phyloP scores from a whole-genome alignment of 345 rosid genomes.

The Citrus mangshanensis region DNA sequence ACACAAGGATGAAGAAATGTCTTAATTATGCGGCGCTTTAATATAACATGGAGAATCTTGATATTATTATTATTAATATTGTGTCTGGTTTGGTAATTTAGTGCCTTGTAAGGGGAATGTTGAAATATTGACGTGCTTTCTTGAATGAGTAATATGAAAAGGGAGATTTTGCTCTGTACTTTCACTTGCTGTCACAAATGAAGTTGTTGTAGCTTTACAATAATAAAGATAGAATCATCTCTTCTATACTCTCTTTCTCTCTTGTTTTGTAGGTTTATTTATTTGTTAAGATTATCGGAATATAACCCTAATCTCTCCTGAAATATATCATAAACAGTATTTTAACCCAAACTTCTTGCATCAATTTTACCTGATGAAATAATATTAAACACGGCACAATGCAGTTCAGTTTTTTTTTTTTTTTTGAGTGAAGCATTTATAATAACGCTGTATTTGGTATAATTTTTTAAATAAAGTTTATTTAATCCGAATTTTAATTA shows the following conservation, averaged over 20 bases:
- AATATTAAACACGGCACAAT: too few species aligned
- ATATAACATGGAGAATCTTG: too few species aligned
- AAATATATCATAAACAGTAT: background rate
- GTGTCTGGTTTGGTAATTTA: background rate
- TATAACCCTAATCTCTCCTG: too few species aligned
- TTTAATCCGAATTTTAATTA: too few species aligned
- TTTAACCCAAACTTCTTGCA: background rate
- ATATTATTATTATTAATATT: too few species aligned
- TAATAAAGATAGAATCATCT: background rate
- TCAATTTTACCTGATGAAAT: background rate
- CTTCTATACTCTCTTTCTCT: background rate
- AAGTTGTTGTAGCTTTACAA: constrained; percentile 1
- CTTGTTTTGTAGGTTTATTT: background rate
- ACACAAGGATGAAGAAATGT: constrained; percentile 86
- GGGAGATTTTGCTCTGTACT: background rate
- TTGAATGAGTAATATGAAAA: background rate
- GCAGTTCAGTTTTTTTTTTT: background rate
- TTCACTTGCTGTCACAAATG: background rate
- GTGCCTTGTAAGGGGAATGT: background rate
- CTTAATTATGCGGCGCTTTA: constrained; percentile 6
- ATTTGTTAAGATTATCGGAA: too few species aligned
- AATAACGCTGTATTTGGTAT: too few species aligned
- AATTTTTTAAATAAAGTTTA: too few species aligned
- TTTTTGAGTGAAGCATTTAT: too few species aligned
- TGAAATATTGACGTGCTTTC: background rate